Base-by-base conservation (phyloP, 2,329 filamentous ascomycete species). In the Diaporthe aspalathi region DNA sequence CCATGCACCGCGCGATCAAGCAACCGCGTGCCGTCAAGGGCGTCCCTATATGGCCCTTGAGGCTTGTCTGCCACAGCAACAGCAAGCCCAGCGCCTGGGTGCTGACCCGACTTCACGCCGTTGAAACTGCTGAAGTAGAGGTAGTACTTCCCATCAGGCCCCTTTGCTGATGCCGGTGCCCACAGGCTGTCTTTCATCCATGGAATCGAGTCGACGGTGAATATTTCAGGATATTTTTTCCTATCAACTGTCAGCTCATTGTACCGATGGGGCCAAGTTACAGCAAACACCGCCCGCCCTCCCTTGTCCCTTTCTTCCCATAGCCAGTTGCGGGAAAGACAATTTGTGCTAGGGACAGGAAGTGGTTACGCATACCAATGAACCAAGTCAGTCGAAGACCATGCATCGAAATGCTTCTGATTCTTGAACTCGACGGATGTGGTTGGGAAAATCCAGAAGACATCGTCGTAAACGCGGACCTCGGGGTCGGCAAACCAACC, bases 371-470 rank as follows among this genome's bases (percentile, higher is more conserved):
- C 85, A 17, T 80, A 84, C 85, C 85, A 87, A 63, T 82, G 77
- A 43, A 85, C 75, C 47, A 87, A 77, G 71, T 87, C 84, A 0
- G 78, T 76, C 16, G 83, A 86, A 1, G 84, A 86, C 76, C 86
- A 87, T 68, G 84, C 84, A 72, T 86, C 84, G 60, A 87, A 80
- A 74, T 83, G 85, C 1, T 83, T 85, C 76, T 87, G 85, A 24
- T 83, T 53, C 22, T 83, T 80, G 73, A 85, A 86, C n/a, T 75
- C 74, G 22, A 78, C 77, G 2, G 84, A 86, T 4, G 80, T 79
- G 3, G 84, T 86, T 4, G 85, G 82, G 73, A 82, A 87, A 35
- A 86, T 80, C 83, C 83, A 87, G 76, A 84, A 86, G 47, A 80
- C 74, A 38, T 76, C 77, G 12, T 83, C 77, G 77, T 85, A 87